phyloP scores from a whole-genome alignment of 202 grass and related monocot genomes.

The Musa balbisiana region DNA sequence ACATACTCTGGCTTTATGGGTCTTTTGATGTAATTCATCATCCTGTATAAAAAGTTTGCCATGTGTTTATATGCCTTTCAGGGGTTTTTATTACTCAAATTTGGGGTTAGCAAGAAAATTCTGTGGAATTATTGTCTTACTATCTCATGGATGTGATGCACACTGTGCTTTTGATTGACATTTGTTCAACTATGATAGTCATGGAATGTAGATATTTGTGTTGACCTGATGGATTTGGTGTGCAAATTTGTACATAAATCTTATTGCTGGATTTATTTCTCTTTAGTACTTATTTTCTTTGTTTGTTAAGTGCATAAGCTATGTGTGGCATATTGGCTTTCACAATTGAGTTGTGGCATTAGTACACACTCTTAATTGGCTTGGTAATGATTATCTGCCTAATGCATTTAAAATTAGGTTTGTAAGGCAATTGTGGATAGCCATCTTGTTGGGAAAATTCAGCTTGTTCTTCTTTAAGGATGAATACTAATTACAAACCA shows the following conservation, averaged over 20 bases:
- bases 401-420: background rate
- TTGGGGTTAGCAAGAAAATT: background rate
- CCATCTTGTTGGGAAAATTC: background rate
- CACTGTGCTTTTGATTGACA: background rate
- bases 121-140: background rate
- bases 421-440: background rate
- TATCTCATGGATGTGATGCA: background rate
- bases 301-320: background rate
- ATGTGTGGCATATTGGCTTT: background rate
- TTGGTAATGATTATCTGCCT: background rate
- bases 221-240: background rate
- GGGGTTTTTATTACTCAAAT: background rate
- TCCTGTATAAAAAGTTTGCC: no score
- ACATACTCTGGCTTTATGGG: constrained; percentile 9
- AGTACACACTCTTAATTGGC: no score
- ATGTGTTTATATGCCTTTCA: background rate
- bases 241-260: background rate
- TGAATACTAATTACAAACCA: background rate
- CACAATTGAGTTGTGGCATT: no score
- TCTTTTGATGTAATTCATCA: no score
- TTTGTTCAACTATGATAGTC: background rate
- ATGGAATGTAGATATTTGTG: background rate
- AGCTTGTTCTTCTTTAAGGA: background rate
- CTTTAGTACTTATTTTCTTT: background rate
- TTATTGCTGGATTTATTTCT: background rate